Evolutionary conservation across 2,329 filamentous ascomycete genomes (phyloP), one percentile per base, ranked within the genome.

Genomic region (Xylaria sp.): DNA sequence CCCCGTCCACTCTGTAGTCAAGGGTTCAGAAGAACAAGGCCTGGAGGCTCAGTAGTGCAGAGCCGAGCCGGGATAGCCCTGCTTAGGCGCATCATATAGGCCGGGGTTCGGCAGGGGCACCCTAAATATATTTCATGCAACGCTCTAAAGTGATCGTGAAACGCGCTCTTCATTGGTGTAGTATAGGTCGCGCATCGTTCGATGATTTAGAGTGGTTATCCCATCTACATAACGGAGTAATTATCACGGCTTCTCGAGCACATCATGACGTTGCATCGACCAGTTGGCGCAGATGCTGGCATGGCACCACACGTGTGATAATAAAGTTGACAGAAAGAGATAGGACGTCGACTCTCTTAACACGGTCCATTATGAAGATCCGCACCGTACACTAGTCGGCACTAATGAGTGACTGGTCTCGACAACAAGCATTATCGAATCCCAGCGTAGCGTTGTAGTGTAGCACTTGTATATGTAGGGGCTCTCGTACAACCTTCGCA

Each of bases 1-100:
- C 72, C 68, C 69, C 70, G 23, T n/a, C 20, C 42, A 57, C 10
- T 40, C 20, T 28, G 23, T 44, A 69, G 68, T 72, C 71, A 62
- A 59, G 63, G 67, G 60, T 63, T 67, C 59, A 58, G 51, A 63
- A 49, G 60, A 65, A 63, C 56, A 60, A 59, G 54, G 63, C 71
- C 66, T 67, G 63, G 66, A 73, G 68, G 66, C 69, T 69, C 57
- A 69, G 65, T 57, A 51, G 26, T 10, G 49, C 33, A 68, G 69
- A 70, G 70, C 57, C 68, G 70, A 71, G 67, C 72, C 65, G 66
- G 73, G 72, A 72, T 74, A 60, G 66, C 66, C 68, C 67, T 67
- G 38, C 63, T 61, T 67, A 68, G 70, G 66, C 33, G 73, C 70
- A 71, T 74, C 66, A 73, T 71, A 64, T 64, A 59, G 59, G 68